phyloP scores from a whole-genome alignment of 225 moss, liverwort and hornwort genomes.

The Rhytidiadelphus loreus region DNA sequence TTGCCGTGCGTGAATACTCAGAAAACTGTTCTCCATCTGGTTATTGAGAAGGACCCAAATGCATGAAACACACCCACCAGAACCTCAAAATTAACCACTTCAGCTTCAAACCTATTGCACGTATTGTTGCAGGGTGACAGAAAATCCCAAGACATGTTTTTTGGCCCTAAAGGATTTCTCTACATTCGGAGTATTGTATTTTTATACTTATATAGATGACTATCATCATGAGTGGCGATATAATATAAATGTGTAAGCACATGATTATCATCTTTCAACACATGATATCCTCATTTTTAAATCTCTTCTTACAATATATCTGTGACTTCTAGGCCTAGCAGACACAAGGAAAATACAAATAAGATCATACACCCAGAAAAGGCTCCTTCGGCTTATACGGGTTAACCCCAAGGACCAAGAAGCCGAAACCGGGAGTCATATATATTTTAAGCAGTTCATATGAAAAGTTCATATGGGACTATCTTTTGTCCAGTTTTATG shows the following conservation, averaged over 20 bases:
- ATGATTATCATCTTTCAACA: background rate
- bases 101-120: background rate
- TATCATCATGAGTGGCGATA: background rate
- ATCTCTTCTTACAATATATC: background rate
- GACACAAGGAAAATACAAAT: background rate
- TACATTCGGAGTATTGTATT: background rate
- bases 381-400: background rate
- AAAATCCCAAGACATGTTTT: background rate
- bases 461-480: background rate
- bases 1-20: conserved; percentile 10
- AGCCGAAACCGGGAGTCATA: background rate
- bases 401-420: background rate
- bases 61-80: background rate
- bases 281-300: background rate
- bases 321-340: background rate
- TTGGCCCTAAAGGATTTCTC: background rate
- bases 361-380: background rate
- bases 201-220: background rate
- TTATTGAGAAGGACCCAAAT: background rate
- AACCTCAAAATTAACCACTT: background rate
- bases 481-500: background rate
- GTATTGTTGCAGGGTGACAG: background rate
- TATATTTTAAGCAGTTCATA: background rate
- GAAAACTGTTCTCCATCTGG: background rate
- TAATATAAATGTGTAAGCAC: background rate